phyloP scores from a whole-genome alignment of 2,329 filamentous ascomycete species.

The Microthyrium microscopicum region DNA sequence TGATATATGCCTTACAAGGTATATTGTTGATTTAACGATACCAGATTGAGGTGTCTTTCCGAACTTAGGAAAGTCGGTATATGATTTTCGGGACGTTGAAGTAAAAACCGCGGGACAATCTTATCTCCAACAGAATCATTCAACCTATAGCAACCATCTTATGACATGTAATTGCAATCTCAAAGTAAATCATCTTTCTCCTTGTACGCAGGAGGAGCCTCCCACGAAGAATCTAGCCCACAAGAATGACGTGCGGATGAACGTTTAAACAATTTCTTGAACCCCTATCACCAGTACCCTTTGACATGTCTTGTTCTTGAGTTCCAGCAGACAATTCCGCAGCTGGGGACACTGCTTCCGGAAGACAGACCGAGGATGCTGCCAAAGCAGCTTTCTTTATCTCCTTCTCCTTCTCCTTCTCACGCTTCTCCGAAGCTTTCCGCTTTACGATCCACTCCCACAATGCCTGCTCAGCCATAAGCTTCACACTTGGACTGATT shows the following conservation, averaged over 20 bases:
- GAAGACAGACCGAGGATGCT: too few species aligned
- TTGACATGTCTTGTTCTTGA: too few species aligned
- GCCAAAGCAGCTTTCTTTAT: too few species aligned
- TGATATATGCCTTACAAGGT: too few species aligned
- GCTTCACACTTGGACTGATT: too few species aligned
- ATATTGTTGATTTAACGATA: too few species aligned
- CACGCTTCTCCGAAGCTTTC: too few species aligned
- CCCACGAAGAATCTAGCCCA: neutral
- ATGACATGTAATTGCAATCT: neutral
- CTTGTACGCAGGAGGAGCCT: neutral
- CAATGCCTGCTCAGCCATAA: too few species aligned
- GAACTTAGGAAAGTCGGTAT: neutral
- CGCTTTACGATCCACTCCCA: too few species aligned
- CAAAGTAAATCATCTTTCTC: neutral
- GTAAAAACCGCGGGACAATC: neutral
- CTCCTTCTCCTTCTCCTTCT: too few species aligned
- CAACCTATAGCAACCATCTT: neutral
- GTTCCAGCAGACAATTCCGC: too few species aligned
- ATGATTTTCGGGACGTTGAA: neutral
- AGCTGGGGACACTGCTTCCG: too few species aligned
- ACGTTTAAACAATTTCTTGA: neutral
- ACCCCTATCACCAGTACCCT: neutral
- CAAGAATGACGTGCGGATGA: neutral
- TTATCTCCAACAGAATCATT: neutral
- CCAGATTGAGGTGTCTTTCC: neutral